Evolutionary conservation across 805 yeast genomes (phyloP).

Genomic region (Kodamaea lidongshanica): DNA sequence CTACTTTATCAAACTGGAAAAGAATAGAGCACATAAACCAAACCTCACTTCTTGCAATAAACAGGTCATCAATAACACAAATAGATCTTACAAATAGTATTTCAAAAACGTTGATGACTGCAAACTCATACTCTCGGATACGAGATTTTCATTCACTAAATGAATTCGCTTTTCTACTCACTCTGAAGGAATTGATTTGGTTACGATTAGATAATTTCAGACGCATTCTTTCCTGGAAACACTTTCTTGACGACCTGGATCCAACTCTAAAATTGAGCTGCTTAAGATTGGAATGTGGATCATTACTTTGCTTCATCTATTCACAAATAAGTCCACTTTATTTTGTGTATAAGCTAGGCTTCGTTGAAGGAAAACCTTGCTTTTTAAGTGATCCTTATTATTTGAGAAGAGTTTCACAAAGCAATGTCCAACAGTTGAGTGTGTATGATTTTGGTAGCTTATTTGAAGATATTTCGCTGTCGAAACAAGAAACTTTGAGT

Average conservation of each 20-base stretch:
- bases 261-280: slow-evolving; percentile 35
- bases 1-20: slow-evolving; percentile 53
- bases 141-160: slow-evolving; percentile 35
- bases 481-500: slow-evolving; percentile 9
- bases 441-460: slow-evolving; percentile 5
- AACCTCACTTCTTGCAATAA: slow-evolving; percentile 23
- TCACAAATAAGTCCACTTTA: slow-evolving; percentile 27
- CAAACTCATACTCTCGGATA: slow-evolving; percentile 49
- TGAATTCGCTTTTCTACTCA: slow-evolving; percentile 46
- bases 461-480: not conserved
- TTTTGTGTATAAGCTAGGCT: slow-evolving; percentile 29
- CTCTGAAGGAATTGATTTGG: slow-evolving; percentile 62
- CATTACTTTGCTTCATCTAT: slow-evolving; percentile 21
- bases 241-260: slow-evolving; percentile 51
- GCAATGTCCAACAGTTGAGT: slow-evolving; percentile 13
- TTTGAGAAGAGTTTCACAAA: slow-evolving; percentile 9
- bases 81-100: slow-evolving; percentile 20
- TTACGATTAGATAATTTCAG: slow-evolving; percentile 32
- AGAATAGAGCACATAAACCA: slow-evolving; percentile 41
- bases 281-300: slow-evolving; percentile 14
- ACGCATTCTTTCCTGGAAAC: slow-evolving; percentile 67
- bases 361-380: slow-evolving; percentile 27
- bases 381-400: slow-evolving; percentile 34
- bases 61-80: slow-evolving; percentile 39
- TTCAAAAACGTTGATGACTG: slow-evolving; percentile 34